Base-by-base conservation (phyloP, 805 yeast species). In the Clavispora asparagi region DNA sequence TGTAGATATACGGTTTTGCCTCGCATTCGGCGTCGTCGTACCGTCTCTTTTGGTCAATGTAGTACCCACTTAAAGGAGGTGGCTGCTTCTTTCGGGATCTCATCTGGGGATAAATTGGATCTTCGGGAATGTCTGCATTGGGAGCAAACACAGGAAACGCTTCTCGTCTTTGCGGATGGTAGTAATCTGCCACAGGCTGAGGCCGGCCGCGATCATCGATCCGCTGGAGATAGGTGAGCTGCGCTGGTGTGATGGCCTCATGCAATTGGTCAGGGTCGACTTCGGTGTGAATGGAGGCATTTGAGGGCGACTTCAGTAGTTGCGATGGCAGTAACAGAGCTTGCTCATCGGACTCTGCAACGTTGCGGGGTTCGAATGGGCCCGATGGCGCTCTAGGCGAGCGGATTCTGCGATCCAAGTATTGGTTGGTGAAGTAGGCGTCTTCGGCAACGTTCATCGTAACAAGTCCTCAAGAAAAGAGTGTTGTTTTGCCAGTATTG, bases 241-340 rank as follows among this genome's bases (percentile, higher is more conserved):
- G 66, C 0, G 76, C 74, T 1, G 76, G 75, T 0, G 75, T 71
- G 40, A 67, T 60, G 36, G 57, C 71, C 50, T 63, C 63, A 30
- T 51, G 61, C 35, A 67, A 56, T 30, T 51, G 59, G 44, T 68
- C 67, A 27, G 60, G 55, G 29, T 58, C 56, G 11, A 17, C 26
- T 2, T 13, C 39, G 3, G 29, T 3, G 16, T 7, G 28, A 33
- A 33, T 7, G 3, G 25, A 5, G 7, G 37, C 13, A 8, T 16
- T 3, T 1, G 25, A 17, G 25, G 23, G 37, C 6, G 23, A 16
- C n/a, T 33, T 33, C 37, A 16, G 37, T 16, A 16, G 8, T 7
- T 10, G 37, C 1, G 37, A 9, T 33, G 23, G 25, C 37, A 14
- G 37, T 16, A 17, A 12, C 9, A n/a, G 32, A 11, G 32, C 8